These are phyloP conservation scores for Termitomyces sp. DNA, from an alignment of 768 basidiomycete species.

Conservation along the genomic window DNA sequence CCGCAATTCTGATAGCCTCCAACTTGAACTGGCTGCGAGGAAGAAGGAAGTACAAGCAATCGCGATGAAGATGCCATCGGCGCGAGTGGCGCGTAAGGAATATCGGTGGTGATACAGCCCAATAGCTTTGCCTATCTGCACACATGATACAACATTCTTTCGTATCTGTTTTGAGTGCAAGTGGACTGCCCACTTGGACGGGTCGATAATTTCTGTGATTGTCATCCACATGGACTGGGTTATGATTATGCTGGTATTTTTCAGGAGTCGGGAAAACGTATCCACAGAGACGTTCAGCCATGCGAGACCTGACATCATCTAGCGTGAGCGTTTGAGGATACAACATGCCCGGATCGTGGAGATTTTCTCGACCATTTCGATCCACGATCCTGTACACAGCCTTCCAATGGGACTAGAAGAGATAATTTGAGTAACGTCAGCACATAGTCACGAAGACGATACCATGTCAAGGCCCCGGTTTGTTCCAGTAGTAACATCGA, in stretches of 20 bases:
- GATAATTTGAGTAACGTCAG: not conserved
- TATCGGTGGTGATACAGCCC: conserved; percentile 8
- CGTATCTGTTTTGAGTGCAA: not conserved
- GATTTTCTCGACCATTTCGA: not conserved
- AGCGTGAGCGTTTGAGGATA: conserved; percentile 3
- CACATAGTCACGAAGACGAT: not conserved
- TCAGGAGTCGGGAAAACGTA: conserved; percentile 3
- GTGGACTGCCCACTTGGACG: not conserved
- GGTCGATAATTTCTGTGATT: not conserved
- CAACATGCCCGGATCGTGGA: conserved; percentile 1
- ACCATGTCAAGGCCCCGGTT: not conserved
- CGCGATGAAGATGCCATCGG: conserved; percentile 7
- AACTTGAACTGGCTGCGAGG: conserved; percentile 6
- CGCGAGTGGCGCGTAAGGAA: conserved; percentile 6
- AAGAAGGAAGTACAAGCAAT: conserved; percentile 4
- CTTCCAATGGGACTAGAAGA: conserved; percentile 1
- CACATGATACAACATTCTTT: conserved; percentile 2
- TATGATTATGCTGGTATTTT: not conserved
- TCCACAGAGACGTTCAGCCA: conserved; percentile 1
- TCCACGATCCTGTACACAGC: conserved; percentile 3
- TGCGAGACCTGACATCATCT: conserved; percentile 6
- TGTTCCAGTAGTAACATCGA: conserved; percentile 4
- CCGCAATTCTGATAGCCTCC: not conserved
- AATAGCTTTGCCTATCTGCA: conserved; percentile 2
- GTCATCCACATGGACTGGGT: not conserved